Conservation (phyloP, 73 alveolate genomes). For the Uronychia setigera region DNA sequence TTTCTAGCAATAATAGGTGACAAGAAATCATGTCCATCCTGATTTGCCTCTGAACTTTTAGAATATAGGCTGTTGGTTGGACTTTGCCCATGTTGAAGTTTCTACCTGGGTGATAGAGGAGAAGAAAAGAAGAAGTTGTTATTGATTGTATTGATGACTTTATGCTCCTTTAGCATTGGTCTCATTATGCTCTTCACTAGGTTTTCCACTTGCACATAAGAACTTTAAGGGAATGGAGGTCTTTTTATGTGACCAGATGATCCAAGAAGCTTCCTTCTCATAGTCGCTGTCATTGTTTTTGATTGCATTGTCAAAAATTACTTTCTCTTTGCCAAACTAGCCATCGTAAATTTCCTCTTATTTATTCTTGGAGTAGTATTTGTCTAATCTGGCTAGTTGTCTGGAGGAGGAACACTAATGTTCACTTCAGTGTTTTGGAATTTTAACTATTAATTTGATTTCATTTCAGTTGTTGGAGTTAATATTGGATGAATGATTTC, state of each 20-base stretch:
- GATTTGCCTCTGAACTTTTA: background rate
- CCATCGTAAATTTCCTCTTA: background rate
- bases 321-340: background rate
- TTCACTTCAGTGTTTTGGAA: background rate
- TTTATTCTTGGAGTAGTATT: background rate
- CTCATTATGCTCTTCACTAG: background rate
- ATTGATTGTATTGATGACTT: background rate
- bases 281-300: background rate
- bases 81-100: background rate
- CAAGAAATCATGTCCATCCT: background rate
- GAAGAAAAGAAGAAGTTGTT: background rate
- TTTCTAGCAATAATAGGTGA: background rate
- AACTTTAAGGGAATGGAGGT: background rate
- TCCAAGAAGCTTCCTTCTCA: background rate
- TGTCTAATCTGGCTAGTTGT: background rate
- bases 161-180: background rate
- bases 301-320: background rate
- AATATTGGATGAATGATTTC: too few relatives aligned
- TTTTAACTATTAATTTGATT: too few relatives aligned
- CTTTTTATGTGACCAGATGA: background rate
- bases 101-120: background rate
- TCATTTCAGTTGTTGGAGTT: too few relatives aligned
- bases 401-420: background rate
- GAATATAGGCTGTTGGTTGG: background rate
- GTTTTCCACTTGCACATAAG: background rate